Evolutionary conservation across 2,329 filamentous ascomycete species (phyloP).

Genomic region (Sphaerulina musiva): DNA sequence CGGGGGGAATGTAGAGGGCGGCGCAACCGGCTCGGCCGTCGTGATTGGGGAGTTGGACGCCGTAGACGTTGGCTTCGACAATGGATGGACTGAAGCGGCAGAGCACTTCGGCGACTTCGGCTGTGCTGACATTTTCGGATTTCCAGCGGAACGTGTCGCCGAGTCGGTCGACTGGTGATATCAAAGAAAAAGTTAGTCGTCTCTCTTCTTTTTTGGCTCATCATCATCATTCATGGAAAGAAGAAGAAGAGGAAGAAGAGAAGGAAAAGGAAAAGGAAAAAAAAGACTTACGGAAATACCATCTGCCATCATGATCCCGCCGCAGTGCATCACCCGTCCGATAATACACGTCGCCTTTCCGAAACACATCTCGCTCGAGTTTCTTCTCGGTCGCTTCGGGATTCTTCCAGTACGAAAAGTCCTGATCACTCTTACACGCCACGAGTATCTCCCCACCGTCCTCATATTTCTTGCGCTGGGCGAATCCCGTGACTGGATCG

Average conservation of each 20-base stretch:
- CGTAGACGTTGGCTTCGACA: slow-evolving; percentile 81
- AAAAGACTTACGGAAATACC: slow-evolving; percentile 53
- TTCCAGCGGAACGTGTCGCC: slow-evolving; percentile 77
- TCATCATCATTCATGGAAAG: neutral
- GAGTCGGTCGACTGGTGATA: slow-evolving; percentile 57
- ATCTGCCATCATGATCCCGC: slow-evolving; percentile 61
- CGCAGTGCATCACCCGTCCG: slow-evolving; percentile 78
- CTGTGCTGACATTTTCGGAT: slow-evolving; percentile 43
- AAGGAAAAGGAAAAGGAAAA: too few relatives aligned
- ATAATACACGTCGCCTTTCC: slow-evolving; percentile 73
- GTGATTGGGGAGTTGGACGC: slow-evolving; percentile 69
- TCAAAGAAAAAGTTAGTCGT: neutral
- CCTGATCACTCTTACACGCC: slow-evolving; percentile 50
- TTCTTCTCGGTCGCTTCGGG: slow-evolving; percentile 57
- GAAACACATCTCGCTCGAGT: slow-evolving; percentile 56
- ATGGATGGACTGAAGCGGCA: slow-evolving; percentile 57
- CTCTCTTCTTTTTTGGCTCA: neutral
- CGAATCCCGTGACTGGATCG: slow-evolving; percentile 63
- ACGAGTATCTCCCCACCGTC: slow-evolving; percentile 71
- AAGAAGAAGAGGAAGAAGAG: too few relatives aligned
- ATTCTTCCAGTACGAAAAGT: slow-evolving; percentile 64
- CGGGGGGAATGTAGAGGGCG: slow-evolving; percentile 54
- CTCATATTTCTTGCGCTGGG: slow-evolving; percentile 55
- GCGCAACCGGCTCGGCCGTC: slow-evolving; percentile 81
- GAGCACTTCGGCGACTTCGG: slow-evolving; percentile 69